Evolutionary conservation across 805 yeast species (phyloP), one percentile per base, ranked within the genome.

Genomic region (Millerozyma miso): DNA sequence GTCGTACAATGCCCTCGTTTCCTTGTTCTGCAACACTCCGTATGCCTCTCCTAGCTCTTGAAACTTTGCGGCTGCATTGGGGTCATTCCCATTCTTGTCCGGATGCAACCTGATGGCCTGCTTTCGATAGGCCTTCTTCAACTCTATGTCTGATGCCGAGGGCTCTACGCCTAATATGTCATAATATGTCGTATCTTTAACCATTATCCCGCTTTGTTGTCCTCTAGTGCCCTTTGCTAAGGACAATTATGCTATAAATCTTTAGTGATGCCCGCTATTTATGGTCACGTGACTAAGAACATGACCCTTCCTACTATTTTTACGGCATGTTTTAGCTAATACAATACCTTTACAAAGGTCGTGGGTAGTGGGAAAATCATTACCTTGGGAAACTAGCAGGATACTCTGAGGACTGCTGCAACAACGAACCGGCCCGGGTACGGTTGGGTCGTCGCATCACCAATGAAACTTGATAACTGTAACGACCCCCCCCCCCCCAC

Each of bases 41-140:
- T 85, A 86, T 0, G 91, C 91, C 50, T 69, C 74, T 4, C 71
- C 75, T 33, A 70, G 46, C 44, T 78, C 86, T 64, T 93, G 97
- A 65, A 93, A 93, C 54, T 84, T 82, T 39, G 77, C 79, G 12
- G 91, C 88, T 13, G 99, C 99, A 10, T 79, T 77, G 33, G 93
- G 95, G 60, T 93, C 95, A 55, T 85, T 82, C n/a, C 95, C 96
- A 58, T 91, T 88, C 69, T 93, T 93, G 62, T 93, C 99, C 1
- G 99, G 99, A 62, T 91, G 99, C 39, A 87, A 85, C 44, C 72
- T 74, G 63, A 91, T 85, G 5, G 98, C 98, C 62, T 81, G 81
- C 60, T 85, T 86, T 48, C 99, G 76, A 64, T 93, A 93, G 0
- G 97, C 96, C 61, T 88, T 88, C 65, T 93, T 93, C 63, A 93